Evolutionary conservation across 768 basidiomycete genomes (phyloP).

Genomic region (Amanita thiersii): DNA sequence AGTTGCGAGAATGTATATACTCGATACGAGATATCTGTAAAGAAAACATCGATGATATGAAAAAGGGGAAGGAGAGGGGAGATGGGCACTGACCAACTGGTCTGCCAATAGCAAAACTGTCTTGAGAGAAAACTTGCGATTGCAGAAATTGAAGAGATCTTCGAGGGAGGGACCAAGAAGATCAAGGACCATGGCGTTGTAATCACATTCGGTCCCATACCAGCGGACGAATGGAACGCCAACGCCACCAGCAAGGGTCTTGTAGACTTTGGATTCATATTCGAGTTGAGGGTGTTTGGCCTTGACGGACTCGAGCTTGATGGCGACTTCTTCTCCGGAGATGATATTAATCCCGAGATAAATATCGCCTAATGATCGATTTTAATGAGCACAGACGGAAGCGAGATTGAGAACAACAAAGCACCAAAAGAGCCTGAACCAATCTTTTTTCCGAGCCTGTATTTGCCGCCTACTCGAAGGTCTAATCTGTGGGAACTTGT

Average conservation of each 20-base stretch:
- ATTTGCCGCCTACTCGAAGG: slow-evolving; percentile 89
- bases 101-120: slow-evolving; percentile 95
- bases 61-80: slow-evolving; percentile 10
- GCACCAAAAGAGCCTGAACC: slow-evolving; percentile 96
- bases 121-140: slow-evolving; percentile 96
- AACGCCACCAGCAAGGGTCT: slow-evolving; percentile 98
- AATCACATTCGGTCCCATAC: slow-evolving; percentile 95
- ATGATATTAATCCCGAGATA: slow-evolving; percentile 99
- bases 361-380: slow-evolving; percentile 70
- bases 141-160: slow-evolving; percentile 91
- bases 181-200: slow-evolving; percentile 99
- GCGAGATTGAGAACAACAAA: slow-evolving; percentile 20
- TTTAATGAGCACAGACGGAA: slow-evolving; percentile 3
- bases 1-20: slow-evolving; percentile 99
- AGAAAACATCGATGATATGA: slow-evolving; percentile 17
- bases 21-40: slow-evolving; percentile 93
- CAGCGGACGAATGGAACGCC: slow-evolving; percentile 98
- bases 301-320: slow-evolving; percentile 99
- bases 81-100: slow-evolving; percentile 85
- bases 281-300: slow-evolving; percentile 99
- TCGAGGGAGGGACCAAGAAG: slow-evolving; percentile 89
- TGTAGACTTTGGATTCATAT: slow-evolving; percentile 93
- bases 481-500: slow-evolving; percentile 65
- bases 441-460: slow-evolving; percentile 98
- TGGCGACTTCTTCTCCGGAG: slow-evolving; percentile 98